A percentile compares a stretch with the other conserved stretches of the same genome.
phyloP scores from a whole-genome alignment of 257 asterid genomes.

The Solanum virginianum region DNA sequence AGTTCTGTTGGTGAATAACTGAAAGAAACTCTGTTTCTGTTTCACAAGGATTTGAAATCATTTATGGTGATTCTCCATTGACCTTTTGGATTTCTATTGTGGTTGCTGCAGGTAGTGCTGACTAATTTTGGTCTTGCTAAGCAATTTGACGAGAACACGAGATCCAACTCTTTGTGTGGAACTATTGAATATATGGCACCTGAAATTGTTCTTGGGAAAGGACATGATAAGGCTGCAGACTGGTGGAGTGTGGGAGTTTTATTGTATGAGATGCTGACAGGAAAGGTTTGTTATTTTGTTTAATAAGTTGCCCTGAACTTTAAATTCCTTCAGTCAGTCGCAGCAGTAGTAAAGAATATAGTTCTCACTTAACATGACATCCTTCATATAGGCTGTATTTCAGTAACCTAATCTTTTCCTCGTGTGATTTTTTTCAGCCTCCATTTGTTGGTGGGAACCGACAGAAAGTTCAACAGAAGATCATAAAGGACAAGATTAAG shows the following conservation, averaged over 20 bases:
- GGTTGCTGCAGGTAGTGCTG: constrained; percentile 40
- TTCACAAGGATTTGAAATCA: background rate
- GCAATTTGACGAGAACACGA: constrained; percentile 41
- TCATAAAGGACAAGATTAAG: constrained; percentile 57
- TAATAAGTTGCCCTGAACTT: background rate
- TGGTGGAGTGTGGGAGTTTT: constrained; percentile 89
- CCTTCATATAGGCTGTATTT: background rate
- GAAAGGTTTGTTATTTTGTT: constrained; percentile 34
- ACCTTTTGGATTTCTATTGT: background rate
- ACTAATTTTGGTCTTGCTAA: constrained; percentile 84
- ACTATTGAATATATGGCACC: constrained; percentile 85
- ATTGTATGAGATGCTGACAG: constrained; percentile 69
- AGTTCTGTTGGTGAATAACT: background rate
- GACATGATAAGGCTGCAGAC: constrained; percentile 80
- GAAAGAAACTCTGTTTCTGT: background rate
- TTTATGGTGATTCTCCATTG: background rate
- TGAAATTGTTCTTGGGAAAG: constrained; percentile 61
- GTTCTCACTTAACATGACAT: background rate
- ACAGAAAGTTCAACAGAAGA: constrained; percentile 64
- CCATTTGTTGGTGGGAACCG: constrained; percentile 56
- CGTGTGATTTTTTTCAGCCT: constrained; percentile 30
- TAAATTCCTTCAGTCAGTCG: background rate
- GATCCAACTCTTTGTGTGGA: constrained; percentile 81
- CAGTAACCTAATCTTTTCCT: background rate
- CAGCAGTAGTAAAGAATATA: background rate